Base-by-base conservation (phyloP, 805 yeast genomes). In the Wickerhamomyces strasburgensis region DNA sequence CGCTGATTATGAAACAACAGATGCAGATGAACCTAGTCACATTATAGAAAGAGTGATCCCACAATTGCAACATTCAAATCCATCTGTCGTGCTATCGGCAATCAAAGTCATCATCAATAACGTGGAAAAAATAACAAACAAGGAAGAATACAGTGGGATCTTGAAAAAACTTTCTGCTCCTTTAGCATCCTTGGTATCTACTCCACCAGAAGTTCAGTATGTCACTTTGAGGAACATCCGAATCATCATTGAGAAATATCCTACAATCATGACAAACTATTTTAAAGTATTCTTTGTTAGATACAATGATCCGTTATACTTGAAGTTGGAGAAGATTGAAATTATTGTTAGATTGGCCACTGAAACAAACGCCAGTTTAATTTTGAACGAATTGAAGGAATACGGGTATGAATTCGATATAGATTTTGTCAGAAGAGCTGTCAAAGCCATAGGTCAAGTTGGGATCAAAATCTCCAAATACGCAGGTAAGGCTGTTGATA, bases 21-120 rank as follows among this genome's bases (percentile, higher is more conserved):
- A 70, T 31, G 57, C 65, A 3, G 65, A 71, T 13, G 96, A 89
- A 56, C 88, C 95, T 2, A 78, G 73, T 42, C 88, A 85, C 54
- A 85, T 90, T 37, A 74, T 90, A 44, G 97, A 90, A 52, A 72
- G 96, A 44, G 88, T 87, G 8, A 75, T 85, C 8, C 98, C 98
- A 11, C 98, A 93, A 63, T 73, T 90, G 53, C 98, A 90, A 65
- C 98, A 90, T 59, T 97, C 85, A 17, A 90, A 90, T 58, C 95
- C 98, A 0, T 85, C 96, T 4, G 98, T 93, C 15, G 97, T 93
- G 3, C 65, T 90, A 47, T 75, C 86, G 19, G 75, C 96, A 1
- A 78, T 93, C 44, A 86, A 88, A 54, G 87, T 84, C 3, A 77
- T 89, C 6, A 57, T 90, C 14, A 75, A 76, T 39, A 94, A 88